Evolutionary conservation across 75 land plant species (phyloP), one percentile per base, ranked within the genome.

Genomic region (Chamaecyparis obtusa): DNA sequence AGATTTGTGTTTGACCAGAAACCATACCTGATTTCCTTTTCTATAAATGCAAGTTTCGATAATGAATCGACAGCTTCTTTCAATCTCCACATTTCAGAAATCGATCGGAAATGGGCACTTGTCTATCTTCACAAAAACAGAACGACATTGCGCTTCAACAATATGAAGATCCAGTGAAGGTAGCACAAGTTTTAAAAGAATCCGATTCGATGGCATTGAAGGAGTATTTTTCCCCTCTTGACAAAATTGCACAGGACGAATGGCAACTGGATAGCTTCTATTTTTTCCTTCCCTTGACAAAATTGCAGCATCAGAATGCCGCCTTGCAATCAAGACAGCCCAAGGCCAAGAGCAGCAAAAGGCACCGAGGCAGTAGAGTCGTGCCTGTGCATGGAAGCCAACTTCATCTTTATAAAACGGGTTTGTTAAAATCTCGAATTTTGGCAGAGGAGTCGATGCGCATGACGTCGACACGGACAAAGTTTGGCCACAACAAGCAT

Each of bases 241-340:
- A 41, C 41, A 41, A 41, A 41, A 41, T 49, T 1, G 87, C 76
- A 13, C 86, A 85, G 27, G 87, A 89, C 67, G 64, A 84, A 49
- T 87, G 89, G 51, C 88, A 84, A 32, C 36, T 83, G 5, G 90
- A 64, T 14, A 86, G 86, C 3, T 21, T 91, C 30, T 91, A 91
- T 85, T 91, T 91, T 86, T 83, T 89, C 84, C 4, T 91, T 81
- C 92, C 92, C 3, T 14, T 33, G 4, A 72, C 67, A 14, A 85
- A 48, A 72, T 82, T 85, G 30, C 87, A n/a, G 11, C 14, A 60
- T 13, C n/a, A n/a, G n/a, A n/a, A n/a, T n/a, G n/a, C n/a, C n/a
- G n/a, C 87, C 1, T 14, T 36, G 78, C 15, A 76, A 76, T 0
- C 17, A 5, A 15, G 39, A 21, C 17, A 9, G 21, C 2, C 4